Percentiles rank a stretch among this genome's conserved stretches.
phyloP scores from a whole-genome alignment of 2,329 filamentous ascomycete genomes.

The Dactylellina cionopaga region DNA sequence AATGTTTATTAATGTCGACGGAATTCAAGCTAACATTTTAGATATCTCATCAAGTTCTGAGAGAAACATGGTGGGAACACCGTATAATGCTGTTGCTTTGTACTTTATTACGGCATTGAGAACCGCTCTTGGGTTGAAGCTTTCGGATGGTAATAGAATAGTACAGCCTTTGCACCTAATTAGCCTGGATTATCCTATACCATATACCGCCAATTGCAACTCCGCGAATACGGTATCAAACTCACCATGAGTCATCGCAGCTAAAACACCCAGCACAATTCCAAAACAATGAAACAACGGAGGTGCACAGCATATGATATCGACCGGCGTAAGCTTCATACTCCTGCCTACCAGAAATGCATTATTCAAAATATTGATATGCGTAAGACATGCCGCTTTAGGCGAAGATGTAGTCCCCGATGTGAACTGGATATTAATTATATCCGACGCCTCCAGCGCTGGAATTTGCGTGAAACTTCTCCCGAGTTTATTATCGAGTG shows the following conservation, averaged over 20 bases:
- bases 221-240: neutral
- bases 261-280: conserved; percentile 89
- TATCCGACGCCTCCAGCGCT: conserved; percentile 69
- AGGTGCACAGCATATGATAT: conserved; percentile 83
- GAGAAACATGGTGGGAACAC: conserved; percentile 87
- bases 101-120: conserved; percentile 73
- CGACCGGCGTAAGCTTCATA: conserved; percentile 78
- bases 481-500: conserved; percentile 10
- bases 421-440: conserved; percentile 96
- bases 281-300: conserved; percentile 94
- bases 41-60: conserved; percentile 77
- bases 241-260: conserved; percentile 77
- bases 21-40: conserved; percentile 61
- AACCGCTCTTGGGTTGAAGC: conserved; percentile 81
- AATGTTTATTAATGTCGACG: neutral
- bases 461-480: neutral
- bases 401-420: conserved; percentile 79
- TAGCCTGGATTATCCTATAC: neutral
- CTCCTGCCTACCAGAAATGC: conserved; percentile 82
- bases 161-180: conserved; percentile 69
- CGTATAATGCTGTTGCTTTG: conserved; percentile 67
- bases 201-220: neutral
- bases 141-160: conserved; percentile 85
- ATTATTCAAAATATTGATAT: conserved; percentile 88
- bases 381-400: conserved; percentile 89